These are phyloP conservation scores for Epichloe typhina DNA, from an alignment of 2,329 filamentous ascomycete genomes.

Conservation along the genomic window DNA sequence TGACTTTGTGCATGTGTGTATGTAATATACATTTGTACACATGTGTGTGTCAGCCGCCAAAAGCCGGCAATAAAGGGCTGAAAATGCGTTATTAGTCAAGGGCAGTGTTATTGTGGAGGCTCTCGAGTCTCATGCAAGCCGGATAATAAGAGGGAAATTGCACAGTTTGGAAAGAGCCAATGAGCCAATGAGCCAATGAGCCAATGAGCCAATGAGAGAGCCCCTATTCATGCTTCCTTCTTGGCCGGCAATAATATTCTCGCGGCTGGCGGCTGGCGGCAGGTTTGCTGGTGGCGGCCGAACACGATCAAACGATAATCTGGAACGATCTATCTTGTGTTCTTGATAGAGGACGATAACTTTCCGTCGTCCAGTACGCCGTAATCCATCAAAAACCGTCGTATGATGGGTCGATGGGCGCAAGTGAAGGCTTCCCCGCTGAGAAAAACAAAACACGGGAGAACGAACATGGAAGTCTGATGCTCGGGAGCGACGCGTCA, in stretches of 20 bases:
- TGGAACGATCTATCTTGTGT: neutral
- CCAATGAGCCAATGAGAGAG: neutral
- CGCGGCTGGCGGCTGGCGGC: neutral
- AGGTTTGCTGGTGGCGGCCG: neutral
- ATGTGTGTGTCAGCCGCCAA: neutral
- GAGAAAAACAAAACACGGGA: no score
- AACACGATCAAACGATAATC: neutral
- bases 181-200: neutral
- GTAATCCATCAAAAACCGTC: no score
- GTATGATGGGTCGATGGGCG: no score
- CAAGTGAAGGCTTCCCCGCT: no score
- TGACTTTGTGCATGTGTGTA: neutral
- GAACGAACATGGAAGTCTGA: no score
- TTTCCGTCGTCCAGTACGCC: neutral
- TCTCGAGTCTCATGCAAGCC: neutral
- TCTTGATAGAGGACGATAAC: neutral
- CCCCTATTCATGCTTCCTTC: neutral
- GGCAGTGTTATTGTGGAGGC: neutral
- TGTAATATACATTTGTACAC: no score
- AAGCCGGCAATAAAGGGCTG: neutral
- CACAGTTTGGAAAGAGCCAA: neutral
- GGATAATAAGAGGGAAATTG: neutral
- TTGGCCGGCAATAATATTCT: neutral
- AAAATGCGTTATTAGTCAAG: neutral
- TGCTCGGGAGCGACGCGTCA: no score